These are phyloP conservation scores for Ajuga chamaepitys DNA, from an alignment of 257 asterid species.

Conservation along the genomic window DNA sequence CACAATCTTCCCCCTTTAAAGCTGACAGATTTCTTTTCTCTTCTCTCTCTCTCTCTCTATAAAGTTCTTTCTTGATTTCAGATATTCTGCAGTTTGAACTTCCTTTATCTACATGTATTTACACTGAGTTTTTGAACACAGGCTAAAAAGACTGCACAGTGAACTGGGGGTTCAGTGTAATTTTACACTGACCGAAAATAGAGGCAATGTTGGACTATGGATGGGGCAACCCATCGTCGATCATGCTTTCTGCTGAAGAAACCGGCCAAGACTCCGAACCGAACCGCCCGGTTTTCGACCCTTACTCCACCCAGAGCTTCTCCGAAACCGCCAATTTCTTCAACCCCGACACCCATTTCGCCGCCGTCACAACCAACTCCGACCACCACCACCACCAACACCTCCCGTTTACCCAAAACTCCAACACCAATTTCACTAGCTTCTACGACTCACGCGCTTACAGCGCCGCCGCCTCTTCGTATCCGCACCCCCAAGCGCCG, in stretches of 20 bases:
- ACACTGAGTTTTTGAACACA: slow-evolving; percentile 7
- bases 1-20: slow-evolving; percentile 56
- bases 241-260: slow-evolving; percentile 64
- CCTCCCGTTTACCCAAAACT: slow-evolving; percentile 18
- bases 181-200: not conserved
- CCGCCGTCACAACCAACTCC: slow-evolving; percentile 2
- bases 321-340: slow-evolving; percentile 27
- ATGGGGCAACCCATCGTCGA: slow-evolving; percentile 73
- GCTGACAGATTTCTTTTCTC: slow-evolving; percentile 59
- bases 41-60: not conserved
- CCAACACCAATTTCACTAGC: slow-evolving; percentile 23
- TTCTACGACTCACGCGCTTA: slow-evolving; percentile 49
- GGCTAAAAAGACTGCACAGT: not conserved
- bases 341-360: slow-evolving; percentile 43
- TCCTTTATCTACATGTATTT: slow-evolving; percentile 2
- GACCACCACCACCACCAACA: slow-evolving; percentile 28
- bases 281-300: slow-evolving; percentile 44
- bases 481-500: slow-evolving; percentile 22
- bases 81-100: slow-evolving; percentile 18
- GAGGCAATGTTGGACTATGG: slow-evolving; percentile 74
- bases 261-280: slow-evolving; percentile 39
- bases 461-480: slow-evolving; percentile 26
- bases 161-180: not conserved
- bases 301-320: slow-evolving; percentile 34
- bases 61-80: slow-evolving; percentile 36